Percentiles rank a stretch among this genome's conserved stretches.
These are phyloP conservation scores for Chytriomyces sp. DNA, from an alignment of 192 early-diverging fungal species.

Conservation along the genomic window DNA sequence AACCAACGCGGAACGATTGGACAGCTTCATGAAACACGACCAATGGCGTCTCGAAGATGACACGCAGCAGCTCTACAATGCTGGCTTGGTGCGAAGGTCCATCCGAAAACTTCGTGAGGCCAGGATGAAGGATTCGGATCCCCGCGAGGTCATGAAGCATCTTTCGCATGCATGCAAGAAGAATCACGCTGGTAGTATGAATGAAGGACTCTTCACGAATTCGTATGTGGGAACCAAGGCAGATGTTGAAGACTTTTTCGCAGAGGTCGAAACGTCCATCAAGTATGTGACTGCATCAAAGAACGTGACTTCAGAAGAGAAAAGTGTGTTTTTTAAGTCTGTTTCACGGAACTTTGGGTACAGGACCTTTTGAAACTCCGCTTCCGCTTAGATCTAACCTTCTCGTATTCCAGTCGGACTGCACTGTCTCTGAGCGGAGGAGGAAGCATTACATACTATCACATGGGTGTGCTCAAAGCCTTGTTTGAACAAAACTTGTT, in stretches of 20 bases:
- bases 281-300: constrained; percentile 31
- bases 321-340: constrained; percentile 64
- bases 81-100: constrained; percentile 59
- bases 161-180: constrained; percentile 62
- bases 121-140: constrained; percentile 1
- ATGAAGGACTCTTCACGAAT: constrained; percentile 69
- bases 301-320: constrained; percentile 46
- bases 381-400: background rate
- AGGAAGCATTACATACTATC: constrained; percentile 56
- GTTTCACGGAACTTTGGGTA: constrained; percentile 68
- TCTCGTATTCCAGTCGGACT: constrained; percentile 36
- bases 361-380: background rate
- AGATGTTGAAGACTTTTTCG: constrained; percentile 67
- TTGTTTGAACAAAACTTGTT: constrained; percentile 68
- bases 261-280: constrained; percentile 55
- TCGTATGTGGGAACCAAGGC: constrained; percentile 76
- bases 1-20: constrained; percentile 58
- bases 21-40: constrained; percentile 66
- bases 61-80: constrained; percentile 59
- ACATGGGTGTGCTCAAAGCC: constrained; percentile 71
- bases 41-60: constrained; percentile 62
- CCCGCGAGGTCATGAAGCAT: constrained; percentile 15
- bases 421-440: constrained; percentile 82
- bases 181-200: constrained; percentile 79
- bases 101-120: constrained; percentile 23